Percentiles rank a stretch among this genome's conserved stretches.
phyloP scores from a whole-genome alignment of 2,329 filamentous ascomycete genomes.

The Epichloe aotearoae region DNA sequence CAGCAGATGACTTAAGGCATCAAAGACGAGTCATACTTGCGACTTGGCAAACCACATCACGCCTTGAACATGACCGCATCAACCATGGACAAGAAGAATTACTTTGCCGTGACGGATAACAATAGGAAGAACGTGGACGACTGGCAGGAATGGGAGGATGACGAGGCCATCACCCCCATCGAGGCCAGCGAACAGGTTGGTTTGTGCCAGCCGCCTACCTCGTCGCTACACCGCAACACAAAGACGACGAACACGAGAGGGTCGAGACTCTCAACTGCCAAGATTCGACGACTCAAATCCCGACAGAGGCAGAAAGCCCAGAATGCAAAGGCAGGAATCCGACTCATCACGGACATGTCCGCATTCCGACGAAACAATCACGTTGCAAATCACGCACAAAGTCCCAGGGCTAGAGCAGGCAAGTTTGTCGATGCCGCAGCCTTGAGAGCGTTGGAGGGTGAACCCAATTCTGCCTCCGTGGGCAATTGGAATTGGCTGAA shows the following conservation, averaged over 20 bases:
- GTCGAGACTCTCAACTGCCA: slow-evolving; percentile 26
- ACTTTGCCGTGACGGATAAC: not conserved
- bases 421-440: slow-evolving; percentile 48
- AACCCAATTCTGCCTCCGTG: slow-evolving; percentile 38
- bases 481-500: slow-evolving; percentile 45
- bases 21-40: not conserved
- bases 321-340: slow-evolving; percentile 50
- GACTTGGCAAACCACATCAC: not conserved
- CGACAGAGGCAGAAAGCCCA: slow-evolving; percentile 46
- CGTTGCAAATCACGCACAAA: slow-evolving; percentile 18
- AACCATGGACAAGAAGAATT: not conserved
- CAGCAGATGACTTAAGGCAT: not conserved
- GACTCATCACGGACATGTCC: slow-evolving; percentile 56
- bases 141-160: slow-evolving; percentile 43
- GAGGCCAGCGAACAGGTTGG: slow-evolving; percentile 23
- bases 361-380: slow-evolving; percentile 32
- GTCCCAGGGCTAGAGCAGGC: slow-evolving; percentile 17
- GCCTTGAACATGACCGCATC: slow-evolving; percentile 5
- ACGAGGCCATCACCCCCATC: slow-evolving; percentile 28
- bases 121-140: slow-evolving; percentile 21
- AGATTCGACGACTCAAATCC: slow-evolving; percentile 38
- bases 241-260: slow-evolving; percentile 11
- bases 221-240: slow-evolving; percentile 7
- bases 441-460: slow-evolving; percentile 45
- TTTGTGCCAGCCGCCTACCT: slow-evolving; percentile 6